Evolutionary conservation across 2,329 filamentous ascomycete genomes (phyloP).

Genomic region (Sodiomyces alkalinus): DNA sequence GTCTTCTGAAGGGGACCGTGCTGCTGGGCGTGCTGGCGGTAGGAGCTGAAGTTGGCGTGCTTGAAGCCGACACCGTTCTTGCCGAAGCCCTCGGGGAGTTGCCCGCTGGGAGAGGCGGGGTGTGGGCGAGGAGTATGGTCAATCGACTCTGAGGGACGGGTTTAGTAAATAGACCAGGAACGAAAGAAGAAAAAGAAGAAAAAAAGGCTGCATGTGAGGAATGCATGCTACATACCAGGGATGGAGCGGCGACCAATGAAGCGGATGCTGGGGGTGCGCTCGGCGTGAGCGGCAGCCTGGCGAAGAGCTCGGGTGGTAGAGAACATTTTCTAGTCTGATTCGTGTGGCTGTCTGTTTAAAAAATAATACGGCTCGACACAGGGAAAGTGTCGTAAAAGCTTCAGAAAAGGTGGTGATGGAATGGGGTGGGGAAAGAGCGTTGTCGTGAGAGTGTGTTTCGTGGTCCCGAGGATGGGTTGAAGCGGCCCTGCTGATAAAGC

Average conservation of each 20-base stretch:
- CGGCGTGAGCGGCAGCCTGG: conserved; percentile 41
- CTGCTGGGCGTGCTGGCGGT: conserved; percentile 65
- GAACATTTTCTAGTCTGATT: conserved; percentile 27
- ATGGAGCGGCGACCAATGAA: conserved; percentile 46
- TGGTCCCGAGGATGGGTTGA: not conserved
- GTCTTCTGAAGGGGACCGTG: conserved; percentile 58
- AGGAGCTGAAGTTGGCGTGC: conserved; percentile 54
- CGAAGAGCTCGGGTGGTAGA: conserved; percentile 37
- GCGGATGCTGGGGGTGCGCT: conserved; percentile 45
- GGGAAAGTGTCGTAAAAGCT: no score
- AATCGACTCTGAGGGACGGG: conserved; percentile 38
- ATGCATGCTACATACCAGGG: conserved; percentile 36
- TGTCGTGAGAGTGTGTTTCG: not conserved
- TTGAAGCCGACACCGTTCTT: conserved; percentile 23
- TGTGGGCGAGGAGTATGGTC: conserved; percentile 63
- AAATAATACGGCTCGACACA: no score
- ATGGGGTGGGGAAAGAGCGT: no score
- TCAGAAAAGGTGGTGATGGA: no score
- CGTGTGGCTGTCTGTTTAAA: conserved; percentile 7
- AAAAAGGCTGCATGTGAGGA: no score
- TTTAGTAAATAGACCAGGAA: conserved; percentile 11
- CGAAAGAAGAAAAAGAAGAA: not conserved
- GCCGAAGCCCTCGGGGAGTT: conserved; percentile 41
- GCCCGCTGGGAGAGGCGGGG: conserved; percentile 51
- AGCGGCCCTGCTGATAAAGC: conserved; percentile 1